Base-by-base conservation (phyloP, 2,329 filamentous ascomycete species). In the Trichoderma sp. region DNA sequence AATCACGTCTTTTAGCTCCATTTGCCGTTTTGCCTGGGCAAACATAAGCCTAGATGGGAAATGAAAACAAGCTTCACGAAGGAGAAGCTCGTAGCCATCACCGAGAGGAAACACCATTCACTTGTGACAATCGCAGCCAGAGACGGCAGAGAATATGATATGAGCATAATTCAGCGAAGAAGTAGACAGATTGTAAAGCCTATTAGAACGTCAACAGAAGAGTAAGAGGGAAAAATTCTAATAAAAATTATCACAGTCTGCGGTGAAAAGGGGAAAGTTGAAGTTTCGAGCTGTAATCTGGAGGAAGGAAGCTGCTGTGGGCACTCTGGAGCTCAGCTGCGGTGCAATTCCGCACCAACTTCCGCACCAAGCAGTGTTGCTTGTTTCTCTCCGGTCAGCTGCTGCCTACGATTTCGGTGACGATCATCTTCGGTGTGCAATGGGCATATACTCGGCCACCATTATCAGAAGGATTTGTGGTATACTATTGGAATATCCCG, bases 41-140 rank as follows among this genome's bases (percentile, higher is more conserved):
- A 7, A 0, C 47, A 7, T 6, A 3, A 6, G 6, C 6, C 2
- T 11, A 6, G 4, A 13, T 2, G 3, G 1, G 3, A 23, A 50
- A 50, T 1, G 1, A 50, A 15, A 23, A 50, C 20, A 53, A 53
- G 20, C 47, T 13, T 6, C n/a, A 1, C 9, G 2, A 20, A 20
- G n/a, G n/a, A 20, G 39, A 12, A 11, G 5, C 9, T 12, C 8
- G 3, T 6, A 20, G n/a, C 9, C 39, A 2, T 9, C 39, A 43
- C 39, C 39, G 1, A 43, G 17, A 43, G 1, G 39, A n/a, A 43
- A n/a, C 36, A 8, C 36, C 15, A 17, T n/a, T n/a, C 39, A n/a
- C 1, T 12, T 0, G 20, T 5, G 47, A 13, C 47, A 23, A 23
- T 6, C 11, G 47, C 6, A 53, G 11, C 9, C 4, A 6, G 47